A percentile compares a stretch with the other conserved stretches of the same genome.
Evolutionary conservation across 495 filamentous ascomycete species (phyloP).

Genomic region (Penicillium roqueforti): DNA sequence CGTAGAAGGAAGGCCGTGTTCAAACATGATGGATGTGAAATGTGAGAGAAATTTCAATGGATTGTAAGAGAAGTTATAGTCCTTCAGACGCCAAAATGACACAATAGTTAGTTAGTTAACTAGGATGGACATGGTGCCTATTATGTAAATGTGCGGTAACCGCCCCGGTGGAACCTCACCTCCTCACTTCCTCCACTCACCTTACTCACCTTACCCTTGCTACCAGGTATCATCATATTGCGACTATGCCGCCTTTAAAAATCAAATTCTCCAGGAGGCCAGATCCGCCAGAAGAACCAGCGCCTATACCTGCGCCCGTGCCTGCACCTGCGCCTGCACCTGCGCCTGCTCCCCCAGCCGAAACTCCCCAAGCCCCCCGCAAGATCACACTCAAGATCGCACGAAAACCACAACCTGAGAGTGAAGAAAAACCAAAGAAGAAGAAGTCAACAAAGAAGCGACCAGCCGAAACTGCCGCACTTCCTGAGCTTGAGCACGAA

Average conservation of each 20-base stretch:
- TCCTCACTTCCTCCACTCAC: neutral
- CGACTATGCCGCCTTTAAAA: slow-evolving; percentile 47
- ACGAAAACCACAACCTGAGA: slow-evolving; percentile 30
- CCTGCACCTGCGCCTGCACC: too few relatives aligned
- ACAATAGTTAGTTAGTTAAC: too few relatives aligned
- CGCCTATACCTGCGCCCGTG: slow-evolving; percentile 26
- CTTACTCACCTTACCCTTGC: neutral
- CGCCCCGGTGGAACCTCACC: too few relatives aligned
- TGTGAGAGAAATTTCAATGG: too few relatives aligned
- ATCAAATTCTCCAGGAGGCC: slow-evolving; percentile 48
- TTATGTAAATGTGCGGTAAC: neutral
- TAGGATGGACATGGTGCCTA: too few relatives aligned
- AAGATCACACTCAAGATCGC: slow-evolving; percentile 53
- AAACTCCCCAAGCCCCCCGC: slow-evolving; percentile 35
- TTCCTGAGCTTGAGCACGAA: neutral
- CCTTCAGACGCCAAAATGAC: too few relatives aligned
- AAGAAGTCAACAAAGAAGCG: slow-evolving; percentile 50
- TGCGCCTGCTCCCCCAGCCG: slow-evolving; percentile 27
- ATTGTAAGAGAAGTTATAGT: too few relatives aligned
- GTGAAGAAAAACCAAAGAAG: slow-evolving; percentile 36
- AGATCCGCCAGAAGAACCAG: slow-evolving; percentile 24
- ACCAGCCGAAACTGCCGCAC: slow-evolving; percentile 29
- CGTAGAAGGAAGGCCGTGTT: neutral
- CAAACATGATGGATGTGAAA: too few relatives aligned
- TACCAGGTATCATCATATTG: neutral